These are phyloP conservation scores for Debaryomyces prosopidis DNA, from an alignment of 805 yeast species.

Conservation along the genomic window DNA sequence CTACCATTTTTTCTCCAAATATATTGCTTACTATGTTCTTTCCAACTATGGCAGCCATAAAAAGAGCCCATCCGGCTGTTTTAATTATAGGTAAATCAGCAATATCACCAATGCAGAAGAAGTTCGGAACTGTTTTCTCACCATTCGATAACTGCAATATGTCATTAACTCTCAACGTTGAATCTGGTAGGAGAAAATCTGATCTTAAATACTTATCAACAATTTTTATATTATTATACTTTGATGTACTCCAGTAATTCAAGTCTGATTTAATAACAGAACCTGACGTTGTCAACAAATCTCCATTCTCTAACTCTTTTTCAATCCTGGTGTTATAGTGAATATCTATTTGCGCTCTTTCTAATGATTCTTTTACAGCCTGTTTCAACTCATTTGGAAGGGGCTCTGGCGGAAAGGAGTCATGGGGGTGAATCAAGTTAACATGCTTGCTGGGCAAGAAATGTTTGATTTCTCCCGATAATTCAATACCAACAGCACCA, in stretches of 20 bases:
- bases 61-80: slow-evolving; percentile 41
- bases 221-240: slow-evolving; percentile 32
- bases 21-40: slow-evolving; percentile 17
- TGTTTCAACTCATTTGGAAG: slow-evolving; percentile 18
- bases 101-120: slow-evolving; percentile 40
- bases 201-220: slow-evolving; percentile 15
- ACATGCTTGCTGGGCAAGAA: slow-evolving; percentile 38
- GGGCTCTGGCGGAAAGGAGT: slow-evolving; percentile 40
- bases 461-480: slow-evolving; percentile 48
- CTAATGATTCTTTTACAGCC: slow-evolving; percentile 14
- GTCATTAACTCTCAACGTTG: slow-evolving; percentile 25
- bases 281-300: slow-evolving; percentile 18
- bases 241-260: slow-evolving; percentile 38
- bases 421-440: slow-evolving; percentile 42
- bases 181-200: slow-evolving; percentile 15
- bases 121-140: slow-evolving; percentile 17
- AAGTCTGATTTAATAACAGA: slow-evolving; percentile 27
- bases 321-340: slow-evolving; percentile 30
- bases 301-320: slow-evolving; percentile 16
- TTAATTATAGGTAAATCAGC: slow-evolving; percentile 36
- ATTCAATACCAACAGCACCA: slow-evolving; percentile 54
- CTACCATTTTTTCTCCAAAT: slow-evolving; percentile 14
- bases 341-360: slow-evolving; percentile 11
- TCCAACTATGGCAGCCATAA: slow-evolving; percentile 23
- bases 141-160: slow-evolving; percentile 15